phyloP scores from a whole-genome alignment of 2,329 filamentous ascomycete species.

The Fusarium sp. region DNA sequence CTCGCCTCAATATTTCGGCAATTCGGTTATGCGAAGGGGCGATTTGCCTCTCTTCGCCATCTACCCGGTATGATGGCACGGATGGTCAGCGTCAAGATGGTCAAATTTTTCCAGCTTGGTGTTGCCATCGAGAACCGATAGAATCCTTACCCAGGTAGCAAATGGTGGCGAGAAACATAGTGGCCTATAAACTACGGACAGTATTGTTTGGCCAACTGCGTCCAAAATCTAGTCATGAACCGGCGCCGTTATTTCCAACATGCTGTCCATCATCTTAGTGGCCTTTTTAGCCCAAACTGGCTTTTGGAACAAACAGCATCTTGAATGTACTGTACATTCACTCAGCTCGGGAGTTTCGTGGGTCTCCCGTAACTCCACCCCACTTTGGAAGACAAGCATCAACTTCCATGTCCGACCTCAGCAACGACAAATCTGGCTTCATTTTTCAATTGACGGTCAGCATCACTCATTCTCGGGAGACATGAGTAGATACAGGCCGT shows the following conservation, averaged over 20 bases:
- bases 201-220: slow-evolving; percentile 5
- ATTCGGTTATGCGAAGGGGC: slow-evolving; percentile 1
- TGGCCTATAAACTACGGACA: slow-evolving; percentile 6
- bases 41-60: not conserved
- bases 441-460: slow-evolving; percentile 5
- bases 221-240: not conserved
- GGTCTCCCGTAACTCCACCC: slow-evolving; percentile 26
- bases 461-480: not conserved
- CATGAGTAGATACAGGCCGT: not conserved
- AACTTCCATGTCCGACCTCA: slow-evolving; percentile 35
- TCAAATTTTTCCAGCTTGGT: slow-evolving; percentile 15
- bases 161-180: slow-evolving; percentile 9
- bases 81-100: slow-evolving; percentile 4
- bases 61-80: slow-evolving; percentile 18
- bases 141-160: slow-evolving; percentile 1
- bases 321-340: slow-evolving; percentile 18
- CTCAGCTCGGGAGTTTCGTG: slow-evolving; percentile 31
- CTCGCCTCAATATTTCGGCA: slow-evolving; percentile 13
- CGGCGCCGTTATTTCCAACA: slow-evolving; percentile 6
- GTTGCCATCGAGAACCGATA: slow-evolving; percentile 10
- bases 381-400: slow-evolving; percentile 27
- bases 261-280: not conserved
- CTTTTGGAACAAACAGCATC: not conserved
- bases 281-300: not conserved
- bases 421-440: slow-evolving; percentile 25